Conservation (phyloP, 208 protist genomes). For the Zelonia costaricensis region DNA sequence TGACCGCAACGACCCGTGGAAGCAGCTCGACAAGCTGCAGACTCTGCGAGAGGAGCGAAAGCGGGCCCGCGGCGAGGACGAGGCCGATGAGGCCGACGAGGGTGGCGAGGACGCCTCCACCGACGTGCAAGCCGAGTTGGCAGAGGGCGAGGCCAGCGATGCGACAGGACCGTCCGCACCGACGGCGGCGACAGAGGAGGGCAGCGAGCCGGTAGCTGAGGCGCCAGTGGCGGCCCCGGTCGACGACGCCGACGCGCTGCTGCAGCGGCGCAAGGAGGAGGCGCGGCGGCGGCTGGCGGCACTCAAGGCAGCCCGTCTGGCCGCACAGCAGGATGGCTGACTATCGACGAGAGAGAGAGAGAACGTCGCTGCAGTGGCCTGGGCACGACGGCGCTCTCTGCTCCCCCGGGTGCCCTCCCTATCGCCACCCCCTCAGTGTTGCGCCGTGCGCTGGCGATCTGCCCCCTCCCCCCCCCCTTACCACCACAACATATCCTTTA, state of each 20-base stretch:
- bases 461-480: too few relatives aligned
- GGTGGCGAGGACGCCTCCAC: background rate
- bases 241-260: conserved; percentile 15
- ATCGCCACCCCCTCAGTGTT: too few relatives aligned
- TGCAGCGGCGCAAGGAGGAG: conserved; percentile 49
- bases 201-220: background rate
- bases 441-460: too few relatives aligned
- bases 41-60: conserved; percentile 16
- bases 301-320: conserved; percentile 35
- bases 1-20: conserved; percentile 18
- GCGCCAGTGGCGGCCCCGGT: background rate
- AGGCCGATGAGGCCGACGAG: background rate
- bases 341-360: too few relatives aligned
- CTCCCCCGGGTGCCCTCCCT: too few relatives aligned
- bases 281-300: conserved; percentile 51
- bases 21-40: conserved; percentile 27
- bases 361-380: background rate
- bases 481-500: too few relatives aligned
- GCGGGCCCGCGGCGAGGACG: conserved; percentile 17
- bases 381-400: too few relatives aligned
- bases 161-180: too few relatives aligned
- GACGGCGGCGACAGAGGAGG: background rate
- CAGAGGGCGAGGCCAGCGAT: conserved; percentile 3
- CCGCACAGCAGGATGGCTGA: conserved; percentile 9
- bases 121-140: background rate